Evolutionary conservation across 2,329 filamentous ascomycete genomes (phyloP).

Genomic region (Alternaria novae-zelandiae): DNA sequence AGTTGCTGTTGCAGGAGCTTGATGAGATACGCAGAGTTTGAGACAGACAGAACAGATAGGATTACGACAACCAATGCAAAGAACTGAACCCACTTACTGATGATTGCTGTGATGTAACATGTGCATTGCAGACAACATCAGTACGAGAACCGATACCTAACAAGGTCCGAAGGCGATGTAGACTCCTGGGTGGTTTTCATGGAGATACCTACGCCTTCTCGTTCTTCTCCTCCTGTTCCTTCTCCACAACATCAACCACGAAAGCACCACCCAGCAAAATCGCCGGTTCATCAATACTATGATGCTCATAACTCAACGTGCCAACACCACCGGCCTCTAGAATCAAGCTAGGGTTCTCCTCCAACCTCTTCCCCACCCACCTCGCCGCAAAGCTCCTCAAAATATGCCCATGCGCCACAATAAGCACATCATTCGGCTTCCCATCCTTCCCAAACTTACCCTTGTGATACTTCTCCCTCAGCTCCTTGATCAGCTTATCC

Average conservation of each 20-base stretch:
- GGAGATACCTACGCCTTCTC: not conserved
- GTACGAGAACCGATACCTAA: not conserved
- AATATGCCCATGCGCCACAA: slow-evolving; percentile 92
- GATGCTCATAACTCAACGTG: slow-evolving; percentile 60
- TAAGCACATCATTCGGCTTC: slow-evolving; percentile 70
- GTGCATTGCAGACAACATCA: not conserved
- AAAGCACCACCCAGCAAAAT: slow-evolving; percentile 60
- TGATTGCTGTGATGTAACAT: not conserved
- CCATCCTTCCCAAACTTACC: slow-evolving; percentile 62
- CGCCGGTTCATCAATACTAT: slow-evolving; percentile 57
- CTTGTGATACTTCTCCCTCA: slow-evolving; percentile 61
- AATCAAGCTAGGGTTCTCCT: slow-evolving; percentile 77
- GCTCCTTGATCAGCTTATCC: slow-evolving; percentile 77
- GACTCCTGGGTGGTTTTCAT: not conserved
- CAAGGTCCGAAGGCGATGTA: not conserved
- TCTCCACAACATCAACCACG: slow-evolving; percentile 57
- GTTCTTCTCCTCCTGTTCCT: slow-evolving; percentile 37
- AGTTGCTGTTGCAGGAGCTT: not conserved
- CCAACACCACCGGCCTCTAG: slow-evolving; percentile 70
- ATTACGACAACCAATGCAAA: not conserved
- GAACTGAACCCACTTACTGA: not conserved
- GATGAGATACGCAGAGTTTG: not conserved
- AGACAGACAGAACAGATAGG: not conserved
- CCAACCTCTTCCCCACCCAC: slow-evolving; percentile 77
- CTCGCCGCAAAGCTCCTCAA: slow-evolving; percentile 85